phyloP scores from a whole-genome alignment of 352 stramenopile genomes.

The Phytophthora rubi region DNA sequence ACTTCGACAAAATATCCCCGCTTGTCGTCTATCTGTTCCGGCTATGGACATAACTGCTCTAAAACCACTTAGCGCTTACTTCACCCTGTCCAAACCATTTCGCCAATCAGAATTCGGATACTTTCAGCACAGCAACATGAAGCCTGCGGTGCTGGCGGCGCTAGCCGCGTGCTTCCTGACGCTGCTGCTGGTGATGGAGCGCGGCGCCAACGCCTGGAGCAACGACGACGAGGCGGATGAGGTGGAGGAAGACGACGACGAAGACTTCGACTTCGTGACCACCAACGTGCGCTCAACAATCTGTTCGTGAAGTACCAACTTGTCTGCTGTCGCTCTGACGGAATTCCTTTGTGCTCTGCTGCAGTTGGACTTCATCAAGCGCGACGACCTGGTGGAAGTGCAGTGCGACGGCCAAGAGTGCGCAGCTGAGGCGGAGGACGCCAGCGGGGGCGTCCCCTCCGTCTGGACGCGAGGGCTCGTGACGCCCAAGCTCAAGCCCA shows the following conservation, averaged over 20 bases:
- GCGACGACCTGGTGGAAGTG: conserved; percentile 38
- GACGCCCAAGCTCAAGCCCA: conserved; percentile 50
- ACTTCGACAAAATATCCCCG: no score
- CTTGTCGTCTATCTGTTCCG: no score
- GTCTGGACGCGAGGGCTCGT: conserved; percentile 60
- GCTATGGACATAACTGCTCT: no score
- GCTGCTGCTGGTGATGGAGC: conserved; percentile 17
- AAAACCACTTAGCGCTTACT: background rate
- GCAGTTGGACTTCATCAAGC: conserved; percentile 38
- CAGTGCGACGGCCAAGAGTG: conserved; percentile 49
- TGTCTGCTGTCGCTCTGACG: background rate
- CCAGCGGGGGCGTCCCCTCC: conserved; percentile 27
- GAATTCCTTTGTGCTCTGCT: conserved; percentile 3
- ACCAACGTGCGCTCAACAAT: conserved; percentile 28
- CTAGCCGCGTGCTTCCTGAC: conserved; percentile 28
- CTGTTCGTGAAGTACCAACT: background rate
- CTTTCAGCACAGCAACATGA: conserved; percentile 25
- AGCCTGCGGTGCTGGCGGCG: conserved; percentile 19
- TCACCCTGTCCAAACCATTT: background rate
- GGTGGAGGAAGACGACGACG: conserved; percentile 39
- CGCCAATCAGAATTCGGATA: conserved; percentile 23
- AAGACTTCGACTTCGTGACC: conserved; percentile 43
- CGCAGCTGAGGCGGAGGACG: conserved; percentile 12
- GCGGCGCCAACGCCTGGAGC: conserved; percentile 19
- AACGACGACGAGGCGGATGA: conserved; percentile 35